Evolutionary conservation across 371 early-diverging fungal species (phyloP).

Genomic region (Zancudomyces culisetae): DNA sequence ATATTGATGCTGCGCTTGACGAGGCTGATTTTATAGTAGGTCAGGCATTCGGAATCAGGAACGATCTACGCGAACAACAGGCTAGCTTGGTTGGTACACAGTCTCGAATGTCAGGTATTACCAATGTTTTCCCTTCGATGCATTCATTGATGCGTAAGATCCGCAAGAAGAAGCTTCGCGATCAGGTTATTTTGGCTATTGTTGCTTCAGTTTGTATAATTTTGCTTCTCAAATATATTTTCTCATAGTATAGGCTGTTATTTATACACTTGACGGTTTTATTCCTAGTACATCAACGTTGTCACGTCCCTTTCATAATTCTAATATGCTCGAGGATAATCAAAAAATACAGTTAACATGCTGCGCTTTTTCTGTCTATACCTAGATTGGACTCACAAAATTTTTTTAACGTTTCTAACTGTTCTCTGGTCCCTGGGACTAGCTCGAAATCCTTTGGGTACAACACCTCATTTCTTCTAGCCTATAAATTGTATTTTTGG

Average conservation of each 20-base stretch:
- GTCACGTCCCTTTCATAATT: neutral
- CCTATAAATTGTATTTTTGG: neutral
- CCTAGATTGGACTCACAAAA: neutral
- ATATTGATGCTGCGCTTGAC: neutral
- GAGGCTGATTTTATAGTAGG: conserved; percentile 3
- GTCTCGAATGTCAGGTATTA: neutral
- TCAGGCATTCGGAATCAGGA: neutral
- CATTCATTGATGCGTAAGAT: neutral
- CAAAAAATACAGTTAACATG: neutral
- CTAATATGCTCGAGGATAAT: neutral
- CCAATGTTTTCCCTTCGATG: neutral
- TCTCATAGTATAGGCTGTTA: neutral
- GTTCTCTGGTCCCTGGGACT: neutral
- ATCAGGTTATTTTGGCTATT: conserved; percentile 1
- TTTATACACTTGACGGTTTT: neutral
- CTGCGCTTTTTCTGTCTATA: neutral
- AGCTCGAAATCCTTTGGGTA: neutral
- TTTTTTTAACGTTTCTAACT: neutral
- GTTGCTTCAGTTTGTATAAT: conserved; percentile 2
- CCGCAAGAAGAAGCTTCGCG: neutral
- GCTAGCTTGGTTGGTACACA: neutral
- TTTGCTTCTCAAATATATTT: neutral
- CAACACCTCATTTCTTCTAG: neutral
- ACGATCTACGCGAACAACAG: neutral
- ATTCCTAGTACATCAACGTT: neutral